These are phyloP conservation scores for Fraxinus dipetala DNA, from an alignment of 305 asterid genomes.

Conservation along the genomic window DNA sequence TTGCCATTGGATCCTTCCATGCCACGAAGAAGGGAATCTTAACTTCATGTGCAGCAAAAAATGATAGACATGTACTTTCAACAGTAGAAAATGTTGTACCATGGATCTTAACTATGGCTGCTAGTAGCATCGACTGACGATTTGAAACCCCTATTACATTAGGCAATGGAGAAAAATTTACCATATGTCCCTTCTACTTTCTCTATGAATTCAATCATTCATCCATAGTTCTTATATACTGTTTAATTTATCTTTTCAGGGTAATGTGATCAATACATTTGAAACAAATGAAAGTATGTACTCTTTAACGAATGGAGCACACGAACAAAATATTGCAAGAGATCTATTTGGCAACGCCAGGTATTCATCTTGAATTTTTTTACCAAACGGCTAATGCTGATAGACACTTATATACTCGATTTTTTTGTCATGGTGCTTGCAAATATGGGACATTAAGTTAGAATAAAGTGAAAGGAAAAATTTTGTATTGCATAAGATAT, in stretches of 20 bases:
- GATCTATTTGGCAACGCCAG: slow-evolving; percentile 37
- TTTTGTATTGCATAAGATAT: slow-evolving; percentile 49
- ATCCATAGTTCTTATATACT: no score
- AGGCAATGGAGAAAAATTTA: slow-evolving; percentile 50
- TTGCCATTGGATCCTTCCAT: slow-evolving; percentile 40
- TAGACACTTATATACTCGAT: background rate
- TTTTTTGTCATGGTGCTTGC: slow-evolving; percentile 44
- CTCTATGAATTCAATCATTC: background rate
- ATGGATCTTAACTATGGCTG: slow-evolving; percentile 78
- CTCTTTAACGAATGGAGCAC: slow-evolving; percentile 51
- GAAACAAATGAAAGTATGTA: slow-evolving; percentile 32
- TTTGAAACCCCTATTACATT: slow-evolving; percentile 40
- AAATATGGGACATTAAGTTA: slow-evolving; percentile 30
- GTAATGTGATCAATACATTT: slow-evolving; percentile 49
- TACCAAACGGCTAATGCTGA: background rate
- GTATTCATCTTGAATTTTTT: slow-evolving; percentile 21
- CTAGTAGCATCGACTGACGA: slow-evolving; percentile 55
- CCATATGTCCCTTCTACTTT: slow-evolving; percentile 30
- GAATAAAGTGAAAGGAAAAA: slow-evolving; percentile 54
- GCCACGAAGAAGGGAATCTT: slow-evolving; percentile 34
- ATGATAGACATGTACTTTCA: slow-evolving; percentile 41
- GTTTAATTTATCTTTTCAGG: slow-evolving; percentile 33
- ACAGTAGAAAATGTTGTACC: slow-evolving; percentile 63
- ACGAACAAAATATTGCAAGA: slow-evolving; percentile 27
- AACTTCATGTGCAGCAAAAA: slow-evolving; percentile 62